Conservation (phyloP, 176 grass and related monocot species). For the Avena atlantica region DNA sequence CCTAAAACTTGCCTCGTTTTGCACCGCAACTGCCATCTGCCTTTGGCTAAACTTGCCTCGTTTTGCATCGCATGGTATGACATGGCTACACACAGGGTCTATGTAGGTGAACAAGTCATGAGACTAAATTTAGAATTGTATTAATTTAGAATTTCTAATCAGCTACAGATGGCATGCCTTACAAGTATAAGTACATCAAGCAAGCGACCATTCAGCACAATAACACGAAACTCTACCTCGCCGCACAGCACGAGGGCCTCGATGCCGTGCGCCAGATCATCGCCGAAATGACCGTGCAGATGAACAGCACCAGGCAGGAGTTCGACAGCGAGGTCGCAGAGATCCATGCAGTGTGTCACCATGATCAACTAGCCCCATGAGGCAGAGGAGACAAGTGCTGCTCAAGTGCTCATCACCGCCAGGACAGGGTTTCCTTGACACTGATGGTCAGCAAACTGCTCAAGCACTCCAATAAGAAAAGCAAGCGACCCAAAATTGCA, state of each 20-base stretch:
- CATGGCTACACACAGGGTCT: background rate
- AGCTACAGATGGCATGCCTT: background rate
- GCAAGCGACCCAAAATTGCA: too few species aligned
- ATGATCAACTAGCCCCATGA: constrained; percentile 92
- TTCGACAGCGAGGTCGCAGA: constrained; percentile 88
- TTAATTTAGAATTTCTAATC: background rate
- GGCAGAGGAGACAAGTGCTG: constrained; percentile 65
- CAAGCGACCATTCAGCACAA: constrained; percentile 88
- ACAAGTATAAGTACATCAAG: constrained; percentile 85
- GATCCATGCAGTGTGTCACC: constrained; percentile 65
- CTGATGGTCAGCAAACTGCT: constrained; percentile 3
- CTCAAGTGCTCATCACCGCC: constrained; percentile 53
- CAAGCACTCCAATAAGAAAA: background rate
- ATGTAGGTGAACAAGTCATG: background rate
- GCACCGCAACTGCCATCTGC: background rate
- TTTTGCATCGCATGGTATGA: background rate
- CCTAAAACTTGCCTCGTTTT: background rate
- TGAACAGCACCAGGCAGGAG: constrained; percentile 82
- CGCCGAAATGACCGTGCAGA: constrained; percentile 75
- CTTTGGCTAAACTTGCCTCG: background rate
- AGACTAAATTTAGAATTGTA: background rate
- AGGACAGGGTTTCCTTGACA: background rate
- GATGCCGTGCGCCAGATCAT: constrained; percentile 68
- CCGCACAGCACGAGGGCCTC: constrained; percentile 81
- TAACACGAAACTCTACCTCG: constrained; percentile 95